Conservation (phyloP, 352 stramenopile species). For the Phytophthora sp. region DNA sequence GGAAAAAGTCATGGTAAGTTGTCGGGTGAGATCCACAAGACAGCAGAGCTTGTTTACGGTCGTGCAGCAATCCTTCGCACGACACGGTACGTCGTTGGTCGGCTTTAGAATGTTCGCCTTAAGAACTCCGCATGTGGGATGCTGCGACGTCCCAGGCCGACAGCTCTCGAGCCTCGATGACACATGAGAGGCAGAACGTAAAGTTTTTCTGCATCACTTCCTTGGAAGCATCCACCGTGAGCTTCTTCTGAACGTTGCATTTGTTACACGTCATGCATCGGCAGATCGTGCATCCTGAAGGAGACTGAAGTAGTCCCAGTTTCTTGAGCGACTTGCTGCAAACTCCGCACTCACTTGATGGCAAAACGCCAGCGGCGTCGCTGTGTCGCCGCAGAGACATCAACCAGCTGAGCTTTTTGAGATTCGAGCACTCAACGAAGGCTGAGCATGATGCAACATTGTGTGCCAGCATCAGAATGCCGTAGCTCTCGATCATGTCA, state of each 20-base stretch:
- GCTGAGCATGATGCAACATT: slow-evolving; percentile 34
- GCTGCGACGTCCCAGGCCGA: slow-evolving; percentile 49
- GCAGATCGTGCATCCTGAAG: slow-evolving; percentile 35
- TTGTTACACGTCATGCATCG: slow-evolving; percentile 41
- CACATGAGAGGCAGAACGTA: slow-evolving; percentile 58
- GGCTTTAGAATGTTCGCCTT: no score
- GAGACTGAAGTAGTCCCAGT: slow-evolving; percentile 27
- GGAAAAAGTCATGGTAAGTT: no score
- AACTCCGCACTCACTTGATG: slow-evolving; percentile 20
- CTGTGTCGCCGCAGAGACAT: slow-evolving; percentile 31
- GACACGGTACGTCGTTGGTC: no score
- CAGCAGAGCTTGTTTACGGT: no score
- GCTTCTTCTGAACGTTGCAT: slow-evolving; percentile 55
- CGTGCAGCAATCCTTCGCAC: no score
- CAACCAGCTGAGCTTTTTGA: slow-evolving; percentile 68
- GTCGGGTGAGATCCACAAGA: no score
- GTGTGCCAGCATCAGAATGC: slow-evolving; percentile 38
- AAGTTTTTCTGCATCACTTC: slow-evolving; percentile 48
- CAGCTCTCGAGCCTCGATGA: slow-evolving; percentile 46
- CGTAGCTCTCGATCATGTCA: slow-evolving; percentile 46
- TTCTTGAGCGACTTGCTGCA: slow-evolving; percentile 38
- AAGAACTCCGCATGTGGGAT: slow-evolving; percentile 19
- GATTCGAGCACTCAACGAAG: slow-evolving; percentile 48
- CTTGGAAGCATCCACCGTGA: slow-evolving; percentile 41
- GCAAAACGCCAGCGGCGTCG: slow-evolving; percentile 2